Base-by-base conservation (phyloP, 345 rosid species). In the Mallotus nudiflorus region DNA sequence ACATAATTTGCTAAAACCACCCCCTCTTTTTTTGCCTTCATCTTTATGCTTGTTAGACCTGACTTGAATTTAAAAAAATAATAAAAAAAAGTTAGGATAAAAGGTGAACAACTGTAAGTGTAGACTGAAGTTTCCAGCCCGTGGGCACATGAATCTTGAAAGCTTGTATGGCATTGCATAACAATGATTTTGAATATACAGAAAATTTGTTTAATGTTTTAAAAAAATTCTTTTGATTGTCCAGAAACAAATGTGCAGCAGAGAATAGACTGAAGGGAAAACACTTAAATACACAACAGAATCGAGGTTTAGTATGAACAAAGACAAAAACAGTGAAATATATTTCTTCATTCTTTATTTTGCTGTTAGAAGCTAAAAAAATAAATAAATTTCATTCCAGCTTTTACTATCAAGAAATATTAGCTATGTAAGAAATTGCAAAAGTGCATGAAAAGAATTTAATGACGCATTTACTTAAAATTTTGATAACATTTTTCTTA, bases 1-100 rank as follows among this genome's bases (percentile, higher is more conserved):
- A 61, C 82, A 77, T 45, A 76, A 52, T 67, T 81, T 81, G 76
- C 71, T 74, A 75, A 84, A 81, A 69, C 85, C 87, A 64, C 85
- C 83, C 22, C 76, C 83, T 74, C 83, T 81, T 79, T 67, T 81
- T 70, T 77, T 81, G 66, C 62, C 74, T 75, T 71, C 87, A 62
- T 37, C 66, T 57, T 63, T 49, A 28, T 46, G 72, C 71, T 52
- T 58, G 15, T 49, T 81, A 64, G 80, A 76, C 76, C 87, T 79
- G 79, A 35, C 51, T 67, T 68, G 40, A 42, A 9, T 27, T 53
- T 58, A 31, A 29, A 31, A 8, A 18, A 58, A 35, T 31, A 33
- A 24, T 7, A 31, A 35, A 58, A 18, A 31, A 6, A 15, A 48
- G 18, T 48, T 48, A 65, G 6, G 40, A 72, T n/a, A 42, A 67